phyloP scores from a whole-genome alignment of 345 rosid species.

The Eucalyptus cladocalyx region DNA sequence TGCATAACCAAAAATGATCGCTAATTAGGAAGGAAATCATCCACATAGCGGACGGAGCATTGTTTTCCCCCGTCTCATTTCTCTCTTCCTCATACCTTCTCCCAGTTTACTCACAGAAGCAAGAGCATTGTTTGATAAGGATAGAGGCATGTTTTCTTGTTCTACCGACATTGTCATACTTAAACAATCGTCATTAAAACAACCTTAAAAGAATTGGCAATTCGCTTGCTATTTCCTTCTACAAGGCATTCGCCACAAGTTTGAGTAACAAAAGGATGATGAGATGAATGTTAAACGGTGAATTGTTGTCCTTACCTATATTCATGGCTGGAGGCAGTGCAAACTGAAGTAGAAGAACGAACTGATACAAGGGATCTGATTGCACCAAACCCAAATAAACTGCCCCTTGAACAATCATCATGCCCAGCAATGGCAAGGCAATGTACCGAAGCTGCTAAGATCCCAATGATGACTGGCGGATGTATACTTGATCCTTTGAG shows the following conservation, averaged over 20 bases:
- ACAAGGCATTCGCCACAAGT: not conserved
- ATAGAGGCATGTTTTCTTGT: not conserved
- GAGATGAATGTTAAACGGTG: not conserved
- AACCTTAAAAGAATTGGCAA: not conserved
- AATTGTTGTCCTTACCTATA: conserved; percentile 14
- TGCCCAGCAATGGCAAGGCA: conserved; percentile 20
- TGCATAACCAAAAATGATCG: not conserved
- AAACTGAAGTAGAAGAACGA: conserved; percentile 41
- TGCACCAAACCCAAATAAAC: conserved; percentile 10
- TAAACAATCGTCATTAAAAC: not conserved
- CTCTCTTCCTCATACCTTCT: not conserved
- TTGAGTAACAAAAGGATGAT: not conserved
- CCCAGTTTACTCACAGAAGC: not conserved
- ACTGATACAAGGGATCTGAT: conserved; percentile 26
- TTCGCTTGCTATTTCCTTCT: not conserved
- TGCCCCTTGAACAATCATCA: conserved; percentile 16
- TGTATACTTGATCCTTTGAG: conserved; percentile 19
- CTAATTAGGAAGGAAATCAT: not conserved
- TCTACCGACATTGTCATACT: not conserved
- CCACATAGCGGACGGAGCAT: not conserved
- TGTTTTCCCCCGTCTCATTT: not conserved
- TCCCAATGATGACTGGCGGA: conserved; percentile 5
- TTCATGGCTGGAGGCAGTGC: conserved; percentile 44
- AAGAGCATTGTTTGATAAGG: not conserved
- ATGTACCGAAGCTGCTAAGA: conserved; percentile 17